Evolutionary conservation across 148 eudicot genomes (phyloP), one percentile per base, ranked within the genome.

Genomic region (Heliamphora exappendiculata): DNA sequence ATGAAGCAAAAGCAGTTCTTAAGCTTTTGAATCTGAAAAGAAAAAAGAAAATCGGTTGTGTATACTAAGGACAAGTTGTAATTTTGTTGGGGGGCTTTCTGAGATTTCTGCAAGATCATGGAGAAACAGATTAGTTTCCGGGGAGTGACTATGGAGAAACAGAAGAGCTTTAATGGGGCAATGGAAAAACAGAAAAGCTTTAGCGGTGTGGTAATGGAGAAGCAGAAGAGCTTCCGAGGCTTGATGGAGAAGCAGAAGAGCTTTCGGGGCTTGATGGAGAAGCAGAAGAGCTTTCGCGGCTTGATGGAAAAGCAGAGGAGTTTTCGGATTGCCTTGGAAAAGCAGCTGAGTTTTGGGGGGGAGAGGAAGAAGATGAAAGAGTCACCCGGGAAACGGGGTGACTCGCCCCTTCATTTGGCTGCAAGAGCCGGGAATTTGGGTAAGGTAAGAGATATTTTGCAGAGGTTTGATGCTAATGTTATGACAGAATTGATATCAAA

Each of bases 301-400:
- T 71, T 77, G 50, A 82, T 91, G 84, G 97, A 90, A 71, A 91
- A 87, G 74, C 97, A 90, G 76, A 88, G 82, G 86, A 87, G 92
- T 70, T 85, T 84, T 74, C 76, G 79, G 24, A 84, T 84, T 4
- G 75, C 81, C 24, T 83, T 85, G 85, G 90, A 88, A 67, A 87
- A 83, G 82, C 88, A 84, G 72, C 78, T 82, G 63, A 87, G 90
- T 67, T 84, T 93, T 69, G 97, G 89, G 16, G 97, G 90, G 69
- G 94, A 90, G 74, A 85, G 82, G 79, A 95, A 79, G 83, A 91
- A 79, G 79, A 76, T 79, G 73, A 93, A 88, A 62, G 98, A 93
- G 10, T 96, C 99, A 0, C 99, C 99, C 0, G 99, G 98, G 24
- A 96, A 93, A 68, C 78, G 97, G 13, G 99, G 99, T 3, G 99